Conservation (phyloP, 2,329 filamentous ascomycete species). For the Polychaeton citri region DNA sequence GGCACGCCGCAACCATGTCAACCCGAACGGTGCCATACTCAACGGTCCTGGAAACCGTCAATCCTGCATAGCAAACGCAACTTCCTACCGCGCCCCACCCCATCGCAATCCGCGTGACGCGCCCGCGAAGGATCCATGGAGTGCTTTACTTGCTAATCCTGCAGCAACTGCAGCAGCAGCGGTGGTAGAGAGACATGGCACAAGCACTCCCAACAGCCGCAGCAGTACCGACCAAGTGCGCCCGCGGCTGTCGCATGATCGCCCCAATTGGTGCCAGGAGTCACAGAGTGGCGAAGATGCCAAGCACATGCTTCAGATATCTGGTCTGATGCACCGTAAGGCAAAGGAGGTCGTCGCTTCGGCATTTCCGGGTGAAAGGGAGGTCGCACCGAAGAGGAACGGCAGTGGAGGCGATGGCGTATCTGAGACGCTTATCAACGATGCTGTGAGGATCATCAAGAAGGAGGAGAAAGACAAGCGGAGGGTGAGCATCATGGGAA, state of each 20-base stretch:
- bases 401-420: constrained; percentile 1
- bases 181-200: neutral
- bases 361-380: constrained; percentile 1
- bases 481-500: constrained; percentile 8
- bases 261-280: constrained; percentile 13
- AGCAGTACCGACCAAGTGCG: constrained; percentile 2
- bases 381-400: neutral
- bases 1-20: constrained; percentile 2
- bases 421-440: constrained; percentile 9
- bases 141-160: neutral
- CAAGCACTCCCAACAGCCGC: neutral
- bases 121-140: neutral
- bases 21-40: neutral
- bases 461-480: constrained; percentile 8
- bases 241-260: constrained; percentile 4
- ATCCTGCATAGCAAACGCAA: neutral
- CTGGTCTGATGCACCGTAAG: constrained; percentile 3
- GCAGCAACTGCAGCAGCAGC: neutral
- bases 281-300: constrained; percentile 9
- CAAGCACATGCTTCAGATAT: constrained; percentile 1
- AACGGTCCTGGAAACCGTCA: neutral
- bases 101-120: too few relatives aligned
- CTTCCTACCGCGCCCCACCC: neutral
- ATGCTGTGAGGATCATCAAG: constrained; percentile 15
- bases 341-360: neutral